These are phyloP conservation scores for Sporodiniella umbellata DNA, from an alignment of 371 early-diverging fungal genomes.

Conservation along the genomic window DNA sequence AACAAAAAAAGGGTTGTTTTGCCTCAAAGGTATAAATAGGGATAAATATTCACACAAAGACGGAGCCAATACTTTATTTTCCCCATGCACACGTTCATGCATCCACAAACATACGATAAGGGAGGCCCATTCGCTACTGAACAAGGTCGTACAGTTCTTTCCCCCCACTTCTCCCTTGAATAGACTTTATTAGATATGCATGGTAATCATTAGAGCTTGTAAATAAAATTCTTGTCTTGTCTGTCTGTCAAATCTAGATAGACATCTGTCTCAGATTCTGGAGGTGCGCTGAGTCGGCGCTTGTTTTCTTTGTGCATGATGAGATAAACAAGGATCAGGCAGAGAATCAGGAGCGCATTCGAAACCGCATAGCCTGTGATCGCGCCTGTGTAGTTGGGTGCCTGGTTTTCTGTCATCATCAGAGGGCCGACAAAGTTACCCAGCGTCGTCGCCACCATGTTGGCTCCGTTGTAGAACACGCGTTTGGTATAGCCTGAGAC, in stretches of 20 bases:
- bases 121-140: no score
- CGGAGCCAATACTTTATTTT: no score
- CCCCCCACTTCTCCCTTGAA: no score
- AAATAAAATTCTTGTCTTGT: conserved; percentile 34
- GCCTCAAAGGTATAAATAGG: no score
- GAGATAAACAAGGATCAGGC: conserved; percentile 7
- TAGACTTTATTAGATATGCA: no score
- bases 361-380: conserved; percentile 17
- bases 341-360: conserved; percentile 13
- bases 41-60: no score
- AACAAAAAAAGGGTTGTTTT: no score
- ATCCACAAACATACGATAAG: no score
- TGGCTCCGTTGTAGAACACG: conserved; percentile 17
- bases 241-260: conserved; percentile 35
- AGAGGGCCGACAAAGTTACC: conserved; percentile 30
- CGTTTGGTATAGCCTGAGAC: conserved; percentile 26
- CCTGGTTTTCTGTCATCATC: conserved; percentile 17
- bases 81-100: no score
- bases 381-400: conserved; percentile 18
- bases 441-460: conserved; percentile 18
- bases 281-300: conserved; percentile 13
- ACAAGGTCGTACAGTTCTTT: no score
- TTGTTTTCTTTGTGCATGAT: conserved; percentile 24
- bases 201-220: conserved; percentile 25
- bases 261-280: conserved; percentile 7